phyloP scores from a whole-genome alignment of 805 yeast species.

The Hanseniaspora valbyensis region DNA sequence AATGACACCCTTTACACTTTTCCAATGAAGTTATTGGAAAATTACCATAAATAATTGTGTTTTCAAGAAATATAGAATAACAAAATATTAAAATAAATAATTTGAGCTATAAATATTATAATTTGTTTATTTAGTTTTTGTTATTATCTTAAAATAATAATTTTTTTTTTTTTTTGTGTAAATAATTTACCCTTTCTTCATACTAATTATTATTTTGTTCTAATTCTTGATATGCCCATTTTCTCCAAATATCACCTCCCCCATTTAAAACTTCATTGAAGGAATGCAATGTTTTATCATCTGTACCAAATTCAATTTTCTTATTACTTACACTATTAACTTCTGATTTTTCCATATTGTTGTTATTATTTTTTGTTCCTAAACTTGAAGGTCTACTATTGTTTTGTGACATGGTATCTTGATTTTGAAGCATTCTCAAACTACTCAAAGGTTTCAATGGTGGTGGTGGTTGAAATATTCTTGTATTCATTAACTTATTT shows the following conservation, averaged over 20 bases:
- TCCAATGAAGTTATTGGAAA: too few relatives aligned
- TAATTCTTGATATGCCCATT: constrained; percentile 58
- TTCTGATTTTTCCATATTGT: background rate
- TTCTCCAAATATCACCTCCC: constrained; percentile 83
- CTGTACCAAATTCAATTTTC: constrained; percentile 27
- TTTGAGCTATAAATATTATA: too few relatives aligned
- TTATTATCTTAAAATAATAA: too few relatives aligned
- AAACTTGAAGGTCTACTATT: background rate
- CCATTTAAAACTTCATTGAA: constrained; percentile 63
- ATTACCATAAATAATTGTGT: too few relatives aligned
- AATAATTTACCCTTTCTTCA: too few relatives aligned
- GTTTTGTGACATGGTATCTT: background rate
- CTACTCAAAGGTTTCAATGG: background rate
- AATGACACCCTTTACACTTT: too few relatives aligned
- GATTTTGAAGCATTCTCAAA: background rate
- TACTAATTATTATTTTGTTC: constrained; percentile 30
- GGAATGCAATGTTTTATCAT: constrained; percentile 41
- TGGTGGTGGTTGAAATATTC: background rate
- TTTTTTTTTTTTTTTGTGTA: too few relatives aligned
- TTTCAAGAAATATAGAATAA: too few relatives aligned
- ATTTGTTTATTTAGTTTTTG: too few relatives aligned
- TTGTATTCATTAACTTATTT: background rate
- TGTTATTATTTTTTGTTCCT: background rate
- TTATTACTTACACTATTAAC: background rate
- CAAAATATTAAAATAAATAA: too few relatives aligned